Evolutionary conservation across 208 protist species (phyloP), one percentile per base, ranked within the genome.

Genomic region (Trypanosomatidae sp.): DNA sequence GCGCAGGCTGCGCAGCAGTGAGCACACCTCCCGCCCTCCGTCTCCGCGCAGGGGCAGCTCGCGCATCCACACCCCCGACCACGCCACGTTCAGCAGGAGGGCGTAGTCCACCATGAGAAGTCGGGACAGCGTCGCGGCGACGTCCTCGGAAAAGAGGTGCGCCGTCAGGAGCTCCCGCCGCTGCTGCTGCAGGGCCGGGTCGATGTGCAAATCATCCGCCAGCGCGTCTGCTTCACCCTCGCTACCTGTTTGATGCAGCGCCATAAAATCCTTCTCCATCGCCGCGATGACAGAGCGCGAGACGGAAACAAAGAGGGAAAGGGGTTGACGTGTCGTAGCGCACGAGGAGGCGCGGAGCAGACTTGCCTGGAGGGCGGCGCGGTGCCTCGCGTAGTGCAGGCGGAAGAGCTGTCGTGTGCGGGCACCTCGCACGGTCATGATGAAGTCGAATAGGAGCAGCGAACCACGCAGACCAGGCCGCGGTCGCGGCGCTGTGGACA

Each of bases 91-190:
- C 25, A 62, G 44, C 28, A 90, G 50, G 17, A 83, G 43, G 33
- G 43, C 30, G 55, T 83, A 56, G 58, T 95, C 87, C 12, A 88
- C 76, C 10, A 90, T 49, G 12, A 91, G 81, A 44, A 95, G 81
- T 13, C 82, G 83, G 25, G 84, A 83, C 22, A 92, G 77, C 46
- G 77, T 69, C 19, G 78, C 82, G 15, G 86, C 69, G 7, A 77
- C 81, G 22, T 89, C 79, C 7, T 75, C 65, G 36, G 83, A 84
- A 56, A 95, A 87, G 28, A 91, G n/a, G 64, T 86, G 79, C 10
- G 79, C 36, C 13, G 74, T 79, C 47, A 92, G 74, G 8, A 92
- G 75, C 59, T 83, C 79, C n/a, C 84, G 80, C 12, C 90, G 90
- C 59, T 89, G 76, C 75, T 88, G 81, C 62, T 91, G 85, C n/a